Evolutionary conservation across 139 green algal genomes (phyloP).

Genomic region (Parachlorella kessleri): DNA sequence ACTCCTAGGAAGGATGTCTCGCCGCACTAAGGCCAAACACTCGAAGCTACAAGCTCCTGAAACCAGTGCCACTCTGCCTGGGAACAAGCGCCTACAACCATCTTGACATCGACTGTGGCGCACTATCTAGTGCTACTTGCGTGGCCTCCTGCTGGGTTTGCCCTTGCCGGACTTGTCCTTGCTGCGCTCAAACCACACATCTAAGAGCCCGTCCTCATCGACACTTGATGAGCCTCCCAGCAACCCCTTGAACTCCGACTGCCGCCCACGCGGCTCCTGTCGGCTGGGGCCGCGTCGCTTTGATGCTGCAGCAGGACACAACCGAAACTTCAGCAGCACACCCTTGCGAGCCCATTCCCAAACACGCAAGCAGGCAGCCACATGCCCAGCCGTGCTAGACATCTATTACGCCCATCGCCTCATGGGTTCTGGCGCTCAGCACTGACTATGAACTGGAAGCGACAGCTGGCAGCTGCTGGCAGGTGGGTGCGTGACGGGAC

Average conservation of each 20-base stretch:
- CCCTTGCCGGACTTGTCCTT: neutral
- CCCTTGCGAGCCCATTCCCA: neutral
- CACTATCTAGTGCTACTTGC: too few relatives aligned
- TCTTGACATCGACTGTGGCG: too few relatives aligned
- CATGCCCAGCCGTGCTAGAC: neutral
- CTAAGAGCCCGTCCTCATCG: constrained; percentile 17
- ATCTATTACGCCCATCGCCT: neutral
- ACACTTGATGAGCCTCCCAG: neutral
- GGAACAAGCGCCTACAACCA: too few relatives aligned
- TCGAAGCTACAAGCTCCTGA: too few relatives aligned
- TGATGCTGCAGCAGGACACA: neutral
- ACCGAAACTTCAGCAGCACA: neutral
- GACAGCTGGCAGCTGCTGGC: neutral
- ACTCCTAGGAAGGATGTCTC: too few relatives aligned
- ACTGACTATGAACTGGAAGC: neutral
- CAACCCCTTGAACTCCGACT: constrained; percentile 23
- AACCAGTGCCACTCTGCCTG: too few relatives aligned
- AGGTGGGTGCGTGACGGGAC: neutral
- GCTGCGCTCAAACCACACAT: constrained; percentile 7
- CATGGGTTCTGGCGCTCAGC: neutral
- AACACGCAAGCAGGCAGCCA: neutral
- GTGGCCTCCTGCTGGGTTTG: too few relatives aligned
- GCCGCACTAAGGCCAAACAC: too few relatives aligned
- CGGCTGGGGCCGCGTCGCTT: neutral
- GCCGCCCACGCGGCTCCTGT: neutral